Conservation (phyloP, 192 early-diverging fungal genomes). For the Gonapodya sp. region DNA sequence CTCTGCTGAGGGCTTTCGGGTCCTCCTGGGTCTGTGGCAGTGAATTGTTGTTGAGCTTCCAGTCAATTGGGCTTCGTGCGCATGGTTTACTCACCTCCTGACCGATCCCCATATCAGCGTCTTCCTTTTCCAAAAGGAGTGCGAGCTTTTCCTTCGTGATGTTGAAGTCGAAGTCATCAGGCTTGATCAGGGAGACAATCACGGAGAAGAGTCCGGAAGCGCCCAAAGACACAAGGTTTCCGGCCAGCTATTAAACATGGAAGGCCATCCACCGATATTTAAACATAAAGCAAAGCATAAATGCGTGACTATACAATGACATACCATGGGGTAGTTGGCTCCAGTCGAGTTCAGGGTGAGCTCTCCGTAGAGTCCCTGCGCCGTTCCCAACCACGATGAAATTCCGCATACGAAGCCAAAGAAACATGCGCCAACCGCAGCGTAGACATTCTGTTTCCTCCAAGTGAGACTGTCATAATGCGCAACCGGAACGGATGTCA, state of each 20-base stretch:
- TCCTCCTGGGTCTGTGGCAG: no score
- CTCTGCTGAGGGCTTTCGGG: no score
- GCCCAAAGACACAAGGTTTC: slow-evolving; percentile 46
- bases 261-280: no score
- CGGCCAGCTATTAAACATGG: slow-evolving; percentile 49
- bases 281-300: no score
- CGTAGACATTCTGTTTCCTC: slow-evolving; percentile 48
- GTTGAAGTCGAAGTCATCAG: slow-evolving; percentile 55
- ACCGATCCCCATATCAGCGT: neutral
- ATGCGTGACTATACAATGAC: neutral
- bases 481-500: neutral
- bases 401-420: slow-evolving; percentile 42
- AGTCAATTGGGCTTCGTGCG: slow-evolving; percentile 16
- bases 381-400: slow-evolving; percentile 48
- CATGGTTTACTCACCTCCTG: slow-evolving; percentile 2
- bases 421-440: slow-evolving; percentile 41
- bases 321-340: slow-evolving; percentile 55
- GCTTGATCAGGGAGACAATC: slow-evolving; percentile 34
- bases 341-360: slow-evolving; percentile 46
- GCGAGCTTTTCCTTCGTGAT: slow-evolving; percentile 29
- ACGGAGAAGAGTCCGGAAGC: slow-evolving; percentile 23
- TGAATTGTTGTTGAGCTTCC: slow-evolving; percentile 23
- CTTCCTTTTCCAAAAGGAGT: slow-evolving; percentile 11
- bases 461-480: slow-evolving; percentile 28
- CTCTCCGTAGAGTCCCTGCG: slow-evolving; percentile 37